These are phyloP conservation scores for Globisporangium sylvaticum DNA, from an alignment of 352 stramenopile genomes.

Conservation along the genomic window DNA sequence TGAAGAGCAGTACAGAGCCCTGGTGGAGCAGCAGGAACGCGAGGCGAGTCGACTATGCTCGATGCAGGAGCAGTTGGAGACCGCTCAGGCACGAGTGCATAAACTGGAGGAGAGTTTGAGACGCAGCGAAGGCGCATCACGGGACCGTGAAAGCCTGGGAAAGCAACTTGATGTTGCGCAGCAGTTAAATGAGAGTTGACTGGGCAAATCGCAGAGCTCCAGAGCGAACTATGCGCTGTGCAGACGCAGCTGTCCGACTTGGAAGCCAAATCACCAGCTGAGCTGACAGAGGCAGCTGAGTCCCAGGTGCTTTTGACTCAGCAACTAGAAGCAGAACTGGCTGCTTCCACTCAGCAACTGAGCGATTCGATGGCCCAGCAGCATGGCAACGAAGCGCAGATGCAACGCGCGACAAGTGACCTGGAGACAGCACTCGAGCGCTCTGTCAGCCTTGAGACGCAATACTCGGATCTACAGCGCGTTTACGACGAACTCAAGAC, in stretches of 20 bases:
- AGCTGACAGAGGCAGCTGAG: neutral
- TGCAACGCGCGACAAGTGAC: neutral
- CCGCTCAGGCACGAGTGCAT: neutral
- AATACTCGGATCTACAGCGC: neutral
- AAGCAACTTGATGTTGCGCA: neutral
- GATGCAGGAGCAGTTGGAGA: neutral
- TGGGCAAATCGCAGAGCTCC: neutral
- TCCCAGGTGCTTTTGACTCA: neutral
- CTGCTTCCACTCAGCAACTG: neutral
- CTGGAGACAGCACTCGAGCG: neutral
- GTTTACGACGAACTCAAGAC: neutral
- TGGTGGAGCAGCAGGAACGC: neutral
- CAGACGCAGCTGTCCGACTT: neutral
- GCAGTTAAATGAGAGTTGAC: neutral
- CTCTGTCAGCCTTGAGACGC: neutral
- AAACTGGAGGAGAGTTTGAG: neutral
- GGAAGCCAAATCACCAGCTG: neutral
- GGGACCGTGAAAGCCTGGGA: neutral
- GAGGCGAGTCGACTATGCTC: neutral
- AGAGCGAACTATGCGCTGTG: neutral
- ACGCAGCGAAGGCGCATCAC: neutral
- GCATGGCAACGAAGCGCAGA: neutral
- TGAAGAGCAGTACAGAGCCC: neutral
- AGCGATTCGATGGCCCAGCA: neutral
- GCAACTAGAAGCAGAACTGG: neutral